Conservation (phyloP, 495 filamentous ascomycete species). For the Bryoglossum gracile region DNA sequence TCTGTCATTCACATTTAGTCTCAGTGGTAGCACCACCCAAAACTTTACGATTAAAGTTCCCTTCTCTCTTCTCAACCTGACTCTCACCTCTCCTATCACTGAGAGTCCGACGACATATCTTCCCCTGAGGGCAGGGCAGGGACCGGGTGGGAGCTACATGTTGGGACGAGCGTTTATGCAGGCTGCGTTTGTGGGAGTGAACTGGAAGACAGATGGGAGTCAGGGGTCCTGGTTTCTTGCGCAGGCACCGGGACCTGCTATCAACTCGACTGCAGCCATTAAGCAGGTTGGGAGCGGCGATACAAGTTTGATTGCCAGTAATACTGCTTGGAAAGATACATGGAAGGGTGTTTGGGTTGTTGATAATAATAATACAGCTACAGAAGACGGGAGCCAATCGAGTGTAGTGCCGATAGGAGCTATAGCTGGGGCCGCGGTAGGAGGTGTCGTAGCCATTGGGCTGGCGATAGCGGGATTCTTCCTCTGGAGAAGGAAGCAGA, state of each 20-base stretch:
- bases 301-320: conserved; percentile 24
- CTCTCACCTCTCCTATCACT: conserved; percentile 38
- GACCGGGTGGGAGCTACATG: conserved; percentile 22
- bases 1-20: conserved; percentile 37
- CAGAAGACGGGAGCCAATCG: too few species aligned
- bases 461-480: too few species aligned
- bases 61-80: conserved; percentile 41
- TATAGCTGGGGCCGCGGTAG: too few species aligned
- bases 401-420: too few species aligned
- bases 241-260: conserved; percentile 42
- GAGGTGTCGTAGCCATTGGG: too few species aligned
- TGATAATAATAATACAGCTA: too few species aligned
- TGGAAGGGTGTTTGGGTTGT: conserved; percentile 34
- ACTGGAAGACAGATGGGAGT: conserved; percentile 29
- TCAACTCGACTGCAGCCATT: conserved; percentile 16
- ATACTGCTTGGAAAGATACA: conserved; percentile 30
- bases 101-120: conserved; percentile 40
- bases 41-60: conserved; percentile 44
- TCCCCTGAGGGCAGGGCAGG: conserved; percentile 36
- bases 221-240: conserved; percentile 40
- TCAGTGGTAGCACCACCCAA: conserved; percentile 18
- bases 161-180: conserved; percentile 52
- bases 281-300: conserved; percentile 16
- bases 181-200: conserved; percentile 47
- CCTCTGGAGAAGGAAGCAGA: too few species aligned